These are phyloP conservation scores for Hagleromyces aurorensis DNA, from an alignment of 805 yeast genomes.

Conservation along the genomic window DNA sequence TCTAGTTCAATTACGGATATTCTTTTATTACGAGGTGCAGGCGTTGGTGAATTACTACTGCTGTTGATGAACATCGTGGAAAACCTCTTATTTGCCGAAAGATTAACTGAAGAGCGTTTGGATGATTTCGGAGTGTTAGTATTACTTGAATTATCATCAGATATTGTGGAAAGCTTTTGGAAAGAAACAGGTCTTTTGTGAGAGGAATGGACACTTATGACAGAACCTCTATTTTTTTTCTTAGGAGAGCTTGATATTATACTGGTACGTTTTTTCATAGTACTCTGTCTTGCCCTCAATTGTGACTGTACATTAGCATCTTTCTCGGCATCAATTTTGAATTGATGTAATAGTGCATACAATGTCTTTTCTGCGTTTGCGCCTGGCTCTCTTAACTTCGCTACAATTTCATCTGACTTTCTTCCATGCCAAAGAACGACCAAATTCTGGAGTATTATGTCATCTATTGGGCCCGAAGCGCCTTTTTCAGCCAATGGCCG, in stretches of 20 bases:
- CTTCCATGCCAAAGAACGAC: conserved; percentile 80
- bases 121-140: conserved; percentile 14
- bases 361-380: conserved; percentile 75
- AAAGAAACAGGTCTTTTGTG: conserved; percentile 44
- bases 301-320: conserved; percentile 29
- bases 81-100: conserved; percentile 23
- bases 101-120: conserved; percentile 21
- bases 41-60: conserved; percentile 26
- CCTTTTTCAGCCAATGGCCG: conserved; percentile 32
- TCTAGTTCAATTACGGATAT: conserved; percentile 19
- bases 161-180: conserved; percentile 27
- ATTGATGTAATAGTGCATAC: conserved; percentile 64
- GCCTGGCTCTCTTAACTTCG: conserved; percentile 44
- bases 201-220: conserved; percentile 41
- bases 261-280: conserved; percentile 25
- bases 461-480: conserved; percentile 45
- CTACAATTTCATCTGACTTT: conserved; percentile 42
- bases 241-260: conserved; percentile 20
- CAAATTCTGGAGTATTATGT: conserved; percentile 65
- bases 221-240: conserved; percentile 35
- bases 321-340: conserved; percentile 48
- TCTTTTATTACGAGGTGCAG: conserved; percentile 24
- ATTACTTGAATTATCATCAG: conserved; percentile 15
- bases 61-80: conserved; percentile 14
- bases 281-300: conserved; percentile 36